These are phyloP conservation scores for Coemansia sp. DNA, from an alignment of 192 early-diverging fungal genomes.

Conservation along the genomic window DNA sequence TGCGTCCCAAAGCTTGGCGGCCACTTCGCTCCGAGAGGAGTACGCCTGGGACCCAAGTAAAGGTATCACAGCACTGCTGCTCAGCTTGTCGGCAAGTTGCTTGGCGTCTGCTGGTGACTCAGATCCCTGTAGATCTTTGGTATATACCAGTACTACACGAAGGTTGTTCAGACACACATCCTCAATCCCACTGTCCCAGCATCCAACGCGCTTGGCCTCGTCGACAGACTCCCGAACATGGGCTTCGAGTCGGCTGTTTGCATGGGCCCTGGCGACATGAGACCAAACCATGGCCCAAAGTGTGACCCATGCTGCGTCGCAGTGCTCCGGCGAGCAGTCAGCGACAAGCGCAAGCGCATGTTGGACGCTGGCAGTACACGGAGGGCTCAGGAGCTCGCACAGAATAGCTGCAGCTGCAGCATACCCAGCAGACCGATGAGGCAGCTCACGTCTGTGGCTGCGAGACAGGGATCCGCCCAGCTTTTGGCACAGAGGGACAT, in stretches of 20 bases:
- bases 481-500: constrained; percentile 29
- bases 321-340: constrained; percentile 10
- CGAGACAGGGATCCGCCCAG: constrained; percentile 20
- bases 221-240: background rate
- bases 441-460: constrained; percentile 5
- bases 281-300: constrained; percentile 35
- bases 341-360: constrained; percentile 23
- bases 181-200: constrained; percentile 37
- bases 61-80: constrained; percentile 1
- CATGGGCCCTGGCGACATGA: constrained; percentile 5
- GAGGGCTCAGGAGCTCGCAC: constrained; percentile 23
- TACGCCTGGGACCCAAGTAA: constrained; percentile 8
- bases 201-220: constrained; percentile 18
- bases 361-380: constrained; percentile 1
- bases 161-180: constrained; percentile 20
- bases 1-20: background rate
- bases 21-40: background rate
- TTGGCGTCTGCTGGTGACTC: background rate
- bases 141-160: constrained; percentile 9
- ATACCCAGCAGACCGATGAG: constrained; percentile 10
- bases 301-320: constrained; percentile 27
- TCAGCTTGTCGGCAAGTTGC: constrained; percentile 2
- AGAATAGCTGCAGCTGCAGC: constrained; percentile 25
- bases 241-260: constrained; percentile 15
- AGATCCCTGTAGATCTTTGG: background rate